Evolutionary conservation across 2,329 filamentous ascomycete species (phyloP).

Genomic region (Mycosphaerella sp.): DNA sequence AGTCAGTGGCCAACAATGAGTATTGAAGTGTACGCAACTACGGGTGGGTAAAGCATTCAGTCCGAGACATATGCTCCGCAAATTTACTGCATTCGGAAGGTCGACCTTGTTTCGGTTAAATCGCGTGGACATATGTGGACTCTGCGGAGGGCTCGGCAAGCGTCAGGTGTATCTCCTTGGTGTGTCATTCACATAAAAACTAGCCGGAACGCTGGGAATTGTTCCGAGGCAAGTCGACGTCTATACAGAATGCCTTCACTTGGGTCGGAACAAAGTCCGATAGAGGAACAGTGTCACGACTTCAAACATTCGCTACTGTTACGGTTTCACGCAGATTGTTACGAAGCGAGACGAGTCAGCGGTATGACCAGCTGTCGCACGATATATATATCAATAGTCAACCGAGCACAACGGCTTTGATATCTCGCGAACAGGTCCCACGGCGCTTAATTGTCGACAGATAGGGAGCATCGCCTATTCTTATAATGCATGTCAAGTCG

Average conservation of each 20-base stretch:
- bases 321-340: slow-evolving; percentile 2
- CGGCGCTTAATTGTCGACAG: too few species aligned
- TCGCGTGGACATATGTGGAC: too few species aligned
- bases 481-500: slow-evolving; percentile 2
- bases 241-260: too few species aligned
- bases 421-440: background rate
- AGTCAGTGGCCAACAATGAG: background rate
- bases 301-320: background rate
- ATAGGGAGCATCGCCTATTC: too few species aligned
- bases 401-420: background rate
- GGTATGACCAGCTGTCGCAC: background rate
- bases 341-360: background rate
- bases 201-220: too few species aligned
- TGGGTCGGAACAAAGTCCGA: too few species aligned
- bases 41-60: background rate
- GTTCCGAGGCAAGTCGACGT: too few species aligned
- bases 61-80: background rate
- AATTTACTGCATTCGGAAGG: background rate
- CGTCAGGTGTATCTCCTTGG: too few species aligned
- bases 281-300: too few species aligned
- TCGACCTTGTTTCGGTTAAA: background rate
- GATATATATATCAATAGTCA: background rate
- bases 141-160: too few species aligned
- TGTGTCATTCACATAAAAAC: too few species aligned
- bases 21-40: background rate